Evolutionary conservation across 1,284 basidiomycete species (phyloP).

Genomic region (Hemileia vastatrix): DNA sequence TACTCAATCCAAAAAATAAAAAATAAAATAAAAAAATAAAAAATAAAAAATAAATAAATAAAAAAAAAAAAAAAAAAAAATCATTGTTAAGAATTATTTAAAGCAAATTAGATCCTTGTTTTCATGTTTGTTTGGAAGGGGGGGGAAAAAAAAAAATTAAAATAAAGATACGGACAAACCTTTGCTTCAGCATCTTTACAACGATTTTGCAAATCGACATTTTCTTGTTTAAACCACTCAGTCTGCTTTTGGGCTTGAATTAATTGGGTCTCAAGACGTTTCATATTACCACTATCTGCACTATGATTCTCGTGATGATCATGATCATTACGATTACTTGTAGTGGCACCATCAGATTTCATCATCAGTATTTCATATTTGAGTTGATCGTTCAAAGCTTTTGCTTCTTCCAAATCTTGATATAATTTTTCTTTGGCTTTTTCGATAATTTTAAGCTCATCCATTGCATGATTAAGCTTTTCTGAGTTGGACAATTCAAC

Average conservation of each 20-base stretch:
- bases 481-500: background rate
- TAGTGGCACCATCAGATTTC: no score
- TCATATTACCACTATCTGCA: conserved; percentile 20
- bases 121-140: background rate
- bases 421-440: background rate
- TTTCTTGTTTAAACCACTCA: conserved; percentile 38
- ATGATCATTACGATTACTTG: conserved; percentile 8
- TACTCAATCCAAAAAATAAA: no score
- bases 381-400: no score
- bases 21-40: no score
- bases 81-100: no score
- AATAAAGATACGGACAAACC: conserved; percentile 9
- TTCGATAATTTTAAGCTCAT: background rate
- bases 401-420: background rate
- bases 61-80: no score
- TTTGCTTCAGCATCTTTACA: conserved; percentile 29
- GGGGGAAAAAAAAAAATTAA: background rate
- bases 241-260: conserved; percentile 28
- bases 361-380: no score
- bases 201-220: conserved; percentile 31
- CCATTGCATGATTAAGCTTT: background rate
- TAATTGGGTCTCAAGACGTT: background rate
- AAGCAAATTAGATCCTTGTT: no score
- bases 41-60: no score
- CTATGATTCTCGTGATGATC: conserved; percentile 13